Evolutionary conservation across 2,329 filamentous ascomycete species (phyloP).

Genomic region (Elsinoe fawcettii): DNA sequence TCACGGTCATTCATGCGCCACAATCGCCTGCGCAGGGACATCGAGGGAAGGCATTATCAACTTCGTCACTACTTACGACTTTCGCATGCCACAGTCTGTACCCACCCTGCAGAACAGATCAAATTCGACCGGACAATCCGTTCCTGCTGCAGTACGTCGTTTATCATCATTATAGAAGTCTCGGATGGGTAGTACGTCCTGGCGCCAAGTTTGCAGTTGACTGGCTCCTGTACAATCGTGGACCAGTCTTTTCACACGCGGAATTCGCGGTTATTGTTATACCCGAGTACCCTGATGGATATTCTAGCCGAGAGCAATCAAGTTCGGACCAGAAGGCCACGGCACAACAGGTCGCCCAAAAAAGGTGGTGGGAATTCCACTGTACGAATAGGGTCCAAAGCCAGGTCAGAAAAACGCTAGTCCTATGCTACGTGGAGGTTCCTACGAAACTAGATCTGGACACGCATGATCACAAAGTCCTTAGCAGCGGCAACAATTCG

Average conservation of each 20-base stretch:
- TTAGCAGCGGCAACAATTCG: neutral
- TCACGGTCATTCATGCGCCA: slow-evolving; percentile 46
- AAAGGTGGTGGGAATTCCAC: slow-evolving; percentile 75
- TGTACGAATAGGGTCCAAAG: slow-evolving; percentile 81
- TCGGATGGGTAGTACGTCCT: slow-evolving; percentile 88
- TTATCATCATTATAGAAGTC: slow-evolving; percentile 91
- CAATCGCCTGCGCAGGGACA: slow-evolving; percentile 29
- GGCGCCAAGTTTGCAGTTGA: slow-evolving; percentile 94
- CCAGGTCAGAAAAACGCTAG: slow-evolving; percentile 82
- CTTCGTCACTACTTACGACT: slow-evolving; percentile 39
- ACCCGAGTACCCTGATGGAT: slow-evolving; percentile 67
- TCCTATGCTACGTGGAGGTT: slow-evolving; percentile 85
- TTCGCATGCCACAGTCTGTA: slow-evolving; percentile 42
- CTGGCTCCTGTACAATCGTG: slow-evolving; percentile 87
- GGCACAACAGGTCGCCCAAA: slow-evolving; percentile 43
- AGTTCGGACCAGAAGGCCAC: slow-evolving; percentile 33
- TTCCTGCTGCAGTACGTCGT: slow-evolving; percentile 83
- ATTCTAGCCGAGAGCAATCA: slow-evolving; percentile 51
- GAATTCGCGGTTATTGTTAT: slow-evolving; percentile 84
- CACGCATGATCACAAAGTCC: neutral
- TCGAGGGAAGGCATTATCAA: slow-evolving; percentile 30
- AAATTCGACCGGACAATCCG: slow-evolving; percentile 64
- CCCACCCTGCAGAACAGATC: slow-evolving; percentile 24
- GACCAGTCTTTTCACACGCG: slow-evolving; percentile 89
- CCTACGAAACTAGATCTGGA: slow-evolving; percentile 50